Conservation (phyloP, 75 land plant genomes). For the Picea sitchensis region DNA sequence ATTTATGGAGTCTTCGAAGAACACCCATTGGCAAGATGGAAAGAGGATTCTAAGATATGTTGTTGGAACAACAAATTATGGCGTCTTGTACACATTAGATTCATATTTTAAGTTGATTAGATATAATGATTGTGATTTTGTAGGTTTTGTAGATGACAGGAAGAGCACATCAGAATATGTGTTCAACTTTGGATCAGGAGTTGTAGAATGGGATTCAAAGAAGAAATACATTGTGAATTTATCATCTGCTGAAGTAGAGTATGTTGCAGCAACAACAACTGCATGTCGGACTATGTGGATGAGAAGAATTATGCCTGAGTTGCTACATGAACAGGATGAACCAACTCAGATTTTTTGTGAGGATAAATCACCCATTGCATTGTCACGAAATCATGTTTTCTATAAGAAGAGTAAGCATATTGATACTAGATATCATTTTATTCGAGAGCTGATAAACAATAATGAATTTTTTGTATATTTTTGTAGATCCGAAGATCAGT, state of each 20-base stretch:
- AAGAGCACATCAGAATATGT: slow-evolving; percentile 16
- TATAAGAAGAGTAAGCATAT: no score
- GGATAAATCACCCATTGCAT: no score
- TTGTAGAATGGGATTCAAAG: slow-evolving; percentile 16
- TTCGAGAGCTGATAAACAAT: no score
- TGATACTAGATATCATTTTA: no score
- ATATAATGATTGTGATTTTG: slow-evolving; percentile 24
- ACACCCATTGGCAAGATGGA: slow-evolving; percentile 8
- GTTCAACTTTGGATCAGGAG: not conserved
- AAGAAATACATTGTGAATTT: not conserved
- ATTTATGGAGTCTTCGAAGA: slow-evolving; percentile 23
- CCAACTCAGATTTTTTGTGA: no score
- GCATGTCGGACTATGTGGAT: slow-evolving; percentile 14
- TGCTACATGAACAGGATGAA: no score
- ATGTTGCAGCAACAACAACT: slow-evolving; percentile 1
- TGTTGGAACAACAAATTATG: slow-evolving; percentile 10
- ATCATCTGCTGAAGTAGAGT: slow-evolving; percentile 17
- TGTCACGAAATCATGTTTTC: no score
- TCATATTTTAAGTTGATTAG: not conserved
- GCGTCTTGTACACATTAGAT: not conserved
- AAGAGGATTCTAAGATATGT: slow-evolving; percentile 21
- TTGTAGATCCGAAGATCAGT: no score
- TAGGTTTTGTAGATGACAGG: slow-evolving; percentile 18
- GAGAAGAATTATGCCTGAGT: not conserved
- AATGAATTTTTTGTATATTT: no score